phyloP scores from a whole-genome alignment of 441 rosid species.

The Aquilaria agallochum region DNA sequence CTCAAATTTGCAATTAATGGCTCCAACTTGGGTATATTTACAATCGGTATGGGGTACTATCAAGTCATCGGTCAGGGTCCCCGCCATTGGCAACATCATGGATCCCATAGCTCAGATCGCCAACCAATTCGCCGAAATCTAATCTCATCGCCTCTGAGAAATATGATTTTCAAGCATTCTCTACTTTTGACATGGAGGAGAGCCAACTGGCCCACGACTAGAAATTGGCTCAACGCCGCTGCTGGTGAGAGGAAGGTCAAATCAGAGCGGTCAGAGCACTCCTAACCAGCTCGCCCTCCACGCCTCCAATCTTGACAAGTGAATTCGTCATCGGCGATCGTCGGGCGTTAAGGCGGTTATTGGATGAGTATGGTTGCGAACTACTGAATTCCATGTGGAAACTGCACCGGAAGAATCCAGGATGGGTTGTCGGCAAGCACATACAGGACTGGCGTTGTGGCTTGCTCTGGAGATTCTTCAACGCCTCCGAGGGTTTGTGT shows the following conservation, averaged over 20 bases:
- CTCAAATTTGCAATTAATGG: too few relatives aligned
- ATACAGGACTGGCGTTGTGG: constrained; percentile 34
- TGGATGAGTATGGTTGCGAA: constrained; percentile 21
- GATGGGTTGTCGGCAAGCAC: constrained; percentile 50
- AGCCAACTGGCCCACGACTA: constrained; percentile 40
- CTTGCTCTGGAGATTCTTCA: constrained; percentile 16
- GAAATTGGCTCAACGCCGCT: constrained; percentile 5
- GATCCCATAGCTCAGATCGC: constrained; percentile 10
- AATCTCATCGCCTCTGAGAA: too few relatives aligned
- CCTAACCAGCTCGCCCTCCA: constrained; percentile 1
- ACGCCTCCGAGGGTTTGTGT: constrained; percentile 8
- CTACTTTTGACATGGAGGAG: constrained; percentile 25
- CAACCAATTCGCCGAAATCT: not conserved
- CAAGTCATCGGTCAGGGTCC: not conserved
- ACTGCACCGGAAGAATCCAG: constrained; percentile 23
- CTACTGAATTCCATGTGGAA: too few relatives aligned
- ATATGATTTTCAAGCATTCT: too few relatives aligned
- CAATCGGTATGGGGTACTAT: constrained; percentile 7
- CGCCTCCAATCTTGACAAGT: constrained; percentile 30
- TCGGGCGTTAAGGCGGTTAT: constrained; percentile 33
- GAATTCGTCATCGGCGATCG: constrained; percentile 24
- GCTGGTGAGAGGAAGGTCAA: constrained; percentile 44
- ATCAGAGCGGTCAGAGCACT: constrained; percentile 42
- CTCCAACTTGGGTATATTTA: constrained; percentile 9
- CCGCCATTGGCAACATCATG: constrained; percentile 20